Conservation (phyloP, 1,284 basidiomycete species). For the Irpex sp. region DNA sequence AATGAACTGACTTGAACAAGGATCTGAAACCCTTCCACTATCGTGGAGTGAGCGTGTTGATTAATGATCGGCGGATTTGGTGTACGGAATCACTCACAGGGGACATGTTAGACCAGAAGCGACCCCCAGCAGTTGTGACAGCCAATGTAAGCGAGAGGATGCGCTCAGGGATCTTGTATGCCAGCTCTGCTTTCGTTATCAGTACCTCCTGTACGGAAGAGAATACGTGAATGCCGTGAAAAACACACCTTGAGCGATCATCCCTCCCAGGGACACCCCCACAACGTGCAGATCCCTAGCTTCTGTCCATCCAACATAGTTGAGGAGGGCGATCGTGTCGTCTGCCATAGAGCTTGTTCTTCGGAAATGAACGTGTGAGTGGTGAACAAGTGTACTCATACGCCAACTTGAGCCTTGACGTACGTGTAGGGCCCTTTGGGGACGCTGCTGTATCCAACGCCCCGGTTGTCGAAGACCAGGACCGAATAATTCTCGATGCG, state of each 20-base stretch:
- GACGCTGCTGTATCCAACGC: conserved; percentile 72
- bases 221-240: neutral
- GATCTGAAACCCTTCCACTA: neutral
- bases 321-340: conserved; percentile 64
- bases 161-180: conserved; percentile 58
- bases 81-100: conserved; percentile 28
- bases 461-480: conserved; percentile 85
- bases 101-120: conserved; percentile 50
- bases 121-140: conserved; percentile 68
- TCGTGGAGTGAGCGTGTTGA: neutral
- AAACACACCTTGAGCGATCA: conserved; percentile 69
- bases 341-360: conserved; percentile 77
- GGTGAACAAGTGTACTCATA: neutral
- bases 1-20: neutral
- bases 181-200: conserved; percentile 44
- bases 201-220: neutral
- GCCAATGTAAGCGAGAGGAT: conserved; percentile 62
- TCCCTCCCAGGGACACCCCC: conserved; percentile 79
- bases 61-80: neutral
- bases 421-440: conserved; percentile 67
- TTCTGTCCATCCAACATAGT: conserved; percentile 53
- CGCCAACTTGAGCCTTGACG: conserved; percentile 11
- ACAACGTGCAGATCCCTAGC: conserved; percentile 64
- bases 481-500: conserved; percentile 46
- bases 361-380: neutral